These are phyloP conservation scores for Phytomonas sp. DNA, from an alignment of 208 protist species.

Conservation along the genomic window DNA sequence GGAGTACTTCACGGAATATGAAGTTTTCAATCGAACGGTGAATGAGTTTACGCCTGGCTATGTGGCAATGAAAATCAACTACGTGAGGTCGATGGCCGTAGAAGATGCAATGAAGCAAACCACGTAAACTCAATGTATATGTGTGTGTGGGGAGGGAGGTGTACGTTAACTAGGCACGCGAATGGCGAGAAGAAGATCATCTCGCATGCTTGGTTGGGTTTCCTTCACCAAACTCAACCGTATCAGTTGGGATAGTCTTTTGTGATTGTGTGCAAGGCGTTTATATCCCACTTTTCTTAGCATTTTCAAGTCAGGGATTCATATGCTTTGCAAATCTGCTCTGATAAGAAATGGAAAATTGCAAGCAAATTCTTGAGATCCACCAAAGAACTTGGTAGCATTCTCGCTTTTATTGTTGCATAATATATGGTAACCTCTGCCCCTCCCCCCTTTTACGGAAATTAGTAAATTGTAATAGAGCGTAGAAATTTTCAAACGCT, in stretches of 20 bases:
- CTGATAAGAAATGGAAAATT: no score
- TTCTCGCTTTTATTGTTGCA: neutral
- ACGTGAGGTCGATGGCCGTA: conserved; percentile 27
- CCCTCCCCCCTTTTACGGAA: neutral
- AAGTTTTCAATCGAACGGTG: conserved; percentile 52
- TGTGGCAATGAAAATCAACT: conserved; percentile 83
- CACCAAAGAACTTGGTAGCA: neutral
- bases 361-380: neutral
- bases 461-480: neutral
- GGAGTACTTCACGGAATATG: conserved; percentile 65
- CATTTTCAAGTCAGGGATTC: neutral
- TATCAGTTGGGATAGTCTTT: no score
- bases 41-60: conserved; percentile 81
- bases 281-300: no score
- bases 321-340: neutral
- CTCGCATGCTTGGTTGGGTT: neutral
- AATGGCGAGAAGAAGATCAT: neutral
- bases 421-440: neutral
- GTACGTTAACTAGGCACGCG: neutral
- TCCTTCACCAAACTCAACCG: neutral
- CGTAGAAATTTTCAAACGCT: neutral
- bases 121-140: neutral
- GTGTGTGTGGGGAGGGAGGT: neutral
- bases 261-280: neutral
- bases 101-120: conserved; percentile 10